These are phyloP conservation scores for Starmerella gropengiesseri DNA, from an alignment of 805 yeast species.

Conservation along the genomic window DNA sequence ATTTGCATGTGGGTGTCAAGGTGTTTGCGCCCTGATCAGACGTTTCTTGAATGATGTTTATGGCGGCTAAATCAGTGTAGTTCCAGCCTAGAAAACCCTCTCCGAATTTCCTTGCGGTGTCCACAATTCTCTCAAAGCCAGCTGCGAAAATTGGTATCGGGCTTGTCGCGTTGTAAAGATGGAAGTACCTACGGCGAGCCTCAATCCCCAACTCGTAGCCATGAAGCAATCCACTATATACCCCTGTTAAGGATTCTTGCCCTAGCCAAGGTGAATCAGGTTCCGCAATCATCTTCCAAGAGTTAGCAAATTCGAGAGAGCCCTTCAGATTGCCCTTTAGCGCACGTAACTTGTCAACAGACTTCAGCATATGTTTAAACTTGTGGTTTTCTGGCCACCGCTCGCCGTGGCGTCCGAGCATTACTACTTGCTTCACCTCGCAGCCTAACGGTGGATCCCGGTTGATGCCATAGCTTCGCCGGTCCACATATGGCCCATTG, in stretches of 20 bases:
- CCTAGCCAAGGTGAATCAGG: slow-evolving; percentile 35
- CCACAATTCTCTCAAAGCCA: slow-evolving; percentile 38
- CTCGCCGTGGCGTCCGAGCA: slow-evolving; percentile 48
- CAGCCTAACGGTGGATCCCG: slow-evolving; percentile 43
- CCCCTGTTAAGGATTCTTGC: slow-evolving; percentile 41
- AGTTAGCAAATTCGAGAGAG: slow-evolving; percentile 37
- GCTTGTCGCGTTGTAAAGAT: slow-evolving; percentile 33
- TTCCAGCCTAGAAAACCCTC: slow-evolving; percentile 25
- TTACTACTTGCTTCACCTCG: slow-evolving; percentile 43
- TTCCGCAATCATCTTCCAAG: slow-evolving; percentile 35
- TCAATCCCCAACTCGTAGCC: slow-evolving; percentile 40
- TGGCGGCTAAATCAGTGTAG: slow-evolving; percentile 23
- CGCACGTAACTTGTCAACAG: slow-evolving; percentile 11
- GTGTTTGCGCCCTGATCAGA: slow-evolving; percentile 23
- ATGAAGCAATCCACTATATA: slow-evolving; percentile 44
- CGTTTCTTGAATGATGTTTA: slow-evolving; percentile 23
- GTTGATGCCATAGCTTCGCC: slow-evolving; percentile 43
- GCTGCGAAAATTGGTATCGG: slow-evolving; percentile 44
- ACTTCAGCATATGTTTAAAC: slow-evolving; percentile 9
- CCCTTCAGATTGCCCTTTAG: slow-evolving; percentile 27
- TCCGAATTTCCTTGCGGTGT: slow-evolving; percentile 26
- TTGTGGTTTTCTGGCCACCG: slow-evolving; percentile 35
- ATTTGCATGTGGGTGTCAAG: slow-evolving; percentile 25
- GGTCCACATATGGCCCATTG: slow-evolving; percentile 22
- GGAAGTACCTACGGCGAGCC: slow-evolving; percentile 40